Evolutionary conservation across 2,329 filamentous ascomycete genomes (phyloP), one percentile per base, ranked within the genome.

Genomic region (Coleophoma eucalyptorum): DNA sequence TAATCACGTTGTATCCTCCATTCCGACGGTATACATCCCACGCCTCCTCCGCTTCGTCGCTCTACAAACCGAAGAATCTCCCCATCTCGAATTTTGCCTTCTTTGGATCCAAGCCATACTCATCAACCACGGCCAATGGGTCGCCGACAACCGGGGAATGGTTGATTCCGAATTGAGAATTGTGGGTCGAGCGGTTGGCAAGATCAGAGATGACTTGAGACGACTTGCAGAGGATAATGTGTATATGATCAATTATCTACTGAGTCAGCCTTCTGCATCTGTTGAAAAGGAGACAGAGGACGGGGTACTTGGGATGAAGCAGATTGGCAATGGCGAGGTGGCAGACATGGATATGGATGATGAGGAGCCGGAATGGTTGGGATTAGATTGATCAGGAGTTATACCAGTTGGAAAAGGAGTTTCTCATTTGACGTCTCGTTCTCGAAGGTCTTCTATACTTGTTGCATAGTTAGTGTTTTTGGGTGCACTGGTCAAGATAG

Each of bases 31-130:
- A 26, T 99, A 99, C 68, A 84, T 99, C 5, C 83, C 88, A 26
- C 83, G 90, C 3, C 75, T 97, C 12, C 76, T 99, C 46, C 87
- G 90, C 43, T 96, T 96, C 58, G 87, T 97, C 6, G 91, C 91
- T 2, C 80, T 87, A 10, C 89, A 96, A 63, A 89, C 90, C 1
- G 93, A 97, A 62, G 85, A 93, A 65, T 92, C 87, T 2, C 93
- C 92, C 2, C 93, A 97, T 73, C 80, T 99, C 4, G 94, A 99
- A 71, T 95, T 97, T 70, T 96, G 94, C 62, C 74, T 99, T 42
- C 73, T 93, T 8, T 99, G 94, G 94, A 88, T 97, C 63, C 89
- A 94, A 68, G 84, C 89, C 1, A 72, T 87, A 33, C 76, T 97
- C 52, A 87, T 88, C 61, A 84, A 84, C 60, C 93, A 97, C 67